Evolutionary conservation across 2,329 filamentous ascomycete species (phyloP), one percentile per base, ranked within the genome.

Genomic region (Endothia cerciana): DNA sequence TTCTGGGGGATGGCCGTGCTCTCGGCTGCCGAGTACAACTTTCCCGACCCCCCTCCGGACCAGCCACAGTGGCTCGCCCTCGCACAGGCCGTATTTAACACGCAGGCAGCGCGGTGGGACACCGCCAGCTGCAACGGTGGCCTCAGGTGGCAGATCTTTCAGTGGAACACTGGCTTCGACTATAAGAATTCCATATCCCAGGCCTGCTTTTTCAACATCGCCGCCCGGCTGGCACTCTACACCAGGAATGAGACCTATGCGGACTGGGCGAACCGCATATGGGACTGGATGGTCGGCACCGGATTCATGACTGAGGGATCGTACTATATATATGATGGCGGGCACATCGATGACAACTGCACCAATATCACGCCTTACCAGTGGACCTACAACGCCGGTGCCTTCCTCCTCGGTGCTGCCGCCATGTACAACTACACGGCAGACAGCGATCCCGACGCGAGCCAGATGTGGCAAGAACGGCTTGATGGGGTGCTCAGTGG

Each of bases 131-230:
- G 91, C 70, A 82, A 82, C 22, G 91, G 91, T 51, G 92, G 91
- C 5, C 75, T 94, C 60, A 85, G 89, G 69, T 93, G 91, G 91
- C 92, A 95, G 77, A 92, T 95, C 60, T 94, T 91, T 75, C 82
- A 85, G 2, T 92, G 91, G 81, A 94, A 94, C 73, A 86, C 84
- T 49, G 92, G 92, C 8, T 97, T 77, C 67, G 72, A 76, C 65
- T 81, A 81, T 72, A 80, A 83, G 72, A 82, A 82, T 67, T 77
- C 80, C 8, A 82, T 83, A 68, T 78, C 80, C n/a, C 83, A 83
- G 70, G 81, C 79, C 17, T 78, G 78, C 65, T 82, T 82, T 73
- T 83, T 83, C 72, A 82, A 82, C 66, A 74, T 83, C 41, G 81
- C 78, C 17, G 81, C 88, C 15, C 84, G 88, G 33, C 80, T 91